Evolutionary conservation across 2,329 filamentous ascomycete genomes (phyloP).

Genomic region (Exophiala bonariae): DNA sequence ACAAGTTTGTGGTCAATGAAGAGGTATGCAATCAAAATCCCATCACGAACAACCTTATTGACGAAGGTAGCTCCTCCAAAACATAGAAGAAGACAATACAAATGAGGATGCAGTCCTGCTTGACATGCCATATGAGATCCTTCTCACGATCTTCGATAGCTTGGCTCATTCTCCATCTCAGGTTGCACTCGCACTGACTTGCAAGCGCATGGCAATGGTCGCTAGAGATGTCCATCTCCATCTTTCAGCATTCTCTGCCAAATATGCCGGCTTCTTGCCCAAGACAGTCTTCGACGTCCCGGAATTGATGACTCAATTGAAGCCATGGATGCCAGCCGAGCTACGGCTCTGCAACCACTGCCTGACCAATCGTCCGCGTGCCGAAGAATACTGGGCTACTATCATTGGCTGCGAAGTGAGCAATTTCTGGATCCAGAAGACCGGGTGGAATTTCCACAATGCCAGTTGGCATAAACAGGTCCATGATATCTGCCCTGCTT

Average conservation of each 20-base stretch:
- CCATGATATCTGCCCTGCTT: constrained; percentile 28
- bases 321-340: constrained; percentile 23
- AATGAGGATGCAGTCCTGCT: constrained; percentile 15
- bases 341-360: constrained; percentile 28
- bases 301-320: constrained; percentile 25
- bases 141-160: constrained; percentile 23
- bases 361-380: constrained; percentile 24
- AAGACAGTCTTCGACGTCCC: constrained; percentile 27
- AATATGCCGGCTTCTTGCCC: constrained; percentile 28
- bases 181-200: constrained; percentile 27
- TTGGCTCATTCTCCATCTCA: constrained; percentile 25
- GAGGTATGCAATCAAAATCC: constrained; percentile 12
- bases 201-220: constrained; percentile 25
- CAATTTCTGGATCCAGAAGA: constrained; percentile 28
- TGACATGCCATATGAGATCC: constrained; percentile 26
- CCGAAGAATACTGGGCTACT: constrained; percentile 23
- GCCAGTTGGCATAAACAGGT: constrained; percentile 27
- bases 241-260: constrained; percentile 22
- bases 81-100: neutral
- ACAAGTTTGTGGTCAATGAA: constrained; percentile 18
- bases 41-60: neutral
- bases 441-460: constrained; percentile 25
- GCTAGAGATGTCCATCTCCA: constrained; percentile 20
- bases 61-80: constrained; percentile 8
- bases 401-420: constrained; percentile 22